phyloP scores from a whole-genome alignment of 148 eudicot genomes.

The Rhododendron simsii region DNA sequence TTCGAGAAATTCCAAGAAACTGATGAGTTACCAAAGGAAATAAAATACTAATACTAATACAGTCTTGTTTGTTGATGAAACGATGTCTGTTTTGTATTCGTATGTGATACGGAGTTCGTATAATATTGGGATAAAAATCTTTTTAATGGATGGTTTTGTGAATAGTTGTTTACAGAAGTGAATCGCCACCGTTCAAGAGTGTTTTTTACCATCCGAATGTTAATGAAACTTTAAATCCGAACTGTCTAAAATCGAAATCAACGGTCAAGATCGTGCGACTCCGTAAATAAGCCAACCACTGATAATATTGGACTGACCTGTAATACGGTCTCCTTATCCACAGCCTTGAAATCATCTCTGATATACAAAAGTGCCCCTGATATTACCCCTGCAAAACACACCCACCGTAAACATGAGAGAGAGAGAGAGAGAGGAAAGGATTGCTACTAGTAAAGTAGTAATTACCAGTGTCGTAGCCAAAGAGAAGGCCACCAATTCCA shows the following conservation, averaged over 20 bases:
- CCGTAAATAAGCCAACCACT: too few species aligned
- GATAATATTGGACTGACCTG: slow-evolving; percentile 30
- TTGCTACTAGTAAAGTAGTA: background rate
- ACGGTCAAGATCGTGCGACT: too few species aligned
- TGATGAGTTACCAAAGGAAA: too few species aligned
- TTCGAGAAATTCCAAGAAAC: background rate
- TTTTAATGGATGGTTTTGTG: rapidly evolving
- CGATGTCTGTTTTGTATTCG: background rate
- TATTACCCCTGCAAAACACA: slow-evolving; percentile 44
- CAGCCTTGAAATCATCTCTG: slow-evolving; percentile 52
- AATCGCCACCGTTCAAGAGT: too few species aligned
- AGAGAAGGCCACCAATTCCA: slow-evolving; percentile 76
- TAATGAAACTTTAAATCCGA: too few species aligned
- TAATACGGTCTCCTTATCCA: slow-evolving; percentile 55
- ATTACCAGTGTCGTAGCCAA: slow-evolving; percentile 68
- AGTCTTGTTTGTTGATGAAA: too few species aligned
- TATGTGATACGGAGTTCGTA: too few species aligned
- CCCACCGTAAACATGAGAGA: background rate
- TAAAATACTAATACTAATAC: too few species aligned
- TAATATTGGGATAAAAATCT: too few species aligned
- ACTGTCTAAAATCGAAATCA: too few species aligned
- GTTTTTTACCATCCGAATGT: too few species aligned
- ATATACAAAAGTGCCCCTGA: slow-evolving; percentile 65
- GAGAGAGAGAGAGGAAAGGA: background rate
- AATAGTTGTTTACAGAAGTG: too few species aligned